Percentiles rank a stretch among this genome's conserved stretches.
These are phyloP conservation scores for Niveomyces coronatus DNA, from an alignment of 2,329 filamentous ascomycete species.

Conservation along the genomic window DNA sequence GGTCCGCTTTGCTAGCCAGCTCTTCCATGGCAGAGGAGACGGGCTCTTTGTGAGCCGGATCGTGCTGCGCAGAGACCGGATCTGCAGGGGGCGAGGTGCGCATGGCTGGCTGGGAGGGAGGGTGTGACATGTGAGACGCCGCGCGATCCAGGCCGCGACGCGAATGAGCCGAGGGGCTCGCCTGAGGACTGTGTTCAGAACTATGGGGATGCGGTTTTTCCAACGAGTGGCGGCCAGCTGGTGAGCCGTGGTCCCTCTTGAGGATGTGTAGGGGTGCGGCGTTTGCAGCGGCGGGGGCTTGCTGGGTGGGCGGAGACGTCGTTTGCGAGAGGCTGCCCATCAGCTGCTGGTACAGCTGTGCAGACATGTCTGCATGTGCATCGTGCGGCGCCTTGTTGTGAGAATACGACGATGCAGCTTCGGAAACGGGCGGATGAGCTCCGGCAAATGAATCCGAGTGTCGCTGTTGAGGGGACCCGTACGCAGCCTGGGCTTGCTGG, in stretches of 20 bases:
- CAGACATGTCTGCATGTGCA: conserved; percentile 24
- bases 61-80: conserved; percentile 15
- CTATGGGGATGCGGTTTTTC: conserved; percentile 28
- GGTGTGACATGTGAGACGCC: conserved; percentile 19
- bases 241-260: conserved; percentile 37
- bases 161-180: conserved; percentile 34
- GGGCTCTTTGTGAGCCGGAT: conserved; percentile 42
- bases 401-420: conserved; percentile 6
- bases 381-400: conserved; percentile 27
- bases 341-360: conserved; percentile 26
- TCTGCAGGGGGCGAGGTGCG: conserved; percentile 22
- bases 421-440: neutral
- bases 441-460: conserved; percentile 10
- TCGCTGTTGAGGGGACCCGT: conserved; percentile 9
- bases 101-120: conserved; percentile 15
- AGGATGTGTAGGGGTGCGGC: conserved; percentile 35
- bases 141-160: conserved; percentile 27
- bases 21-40: conserved; percentile 61
- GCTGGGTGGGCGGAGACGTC: conserved; percentile 20
- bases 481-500: conserved; percentile 11
- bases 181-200: conserved; percentile 32
- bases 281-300: conserved; percentile 18
- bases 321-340: conserved; percentile 22
- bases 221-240: conserved; percentile 25
- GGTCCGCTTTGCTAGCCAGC: conserved; percentile 44